These are phyloP conservation scores for Cystobasidium pallidum DNA, from an alignment of 1,284 basidiomycete species.

Conservation along the genomic window DNA sequence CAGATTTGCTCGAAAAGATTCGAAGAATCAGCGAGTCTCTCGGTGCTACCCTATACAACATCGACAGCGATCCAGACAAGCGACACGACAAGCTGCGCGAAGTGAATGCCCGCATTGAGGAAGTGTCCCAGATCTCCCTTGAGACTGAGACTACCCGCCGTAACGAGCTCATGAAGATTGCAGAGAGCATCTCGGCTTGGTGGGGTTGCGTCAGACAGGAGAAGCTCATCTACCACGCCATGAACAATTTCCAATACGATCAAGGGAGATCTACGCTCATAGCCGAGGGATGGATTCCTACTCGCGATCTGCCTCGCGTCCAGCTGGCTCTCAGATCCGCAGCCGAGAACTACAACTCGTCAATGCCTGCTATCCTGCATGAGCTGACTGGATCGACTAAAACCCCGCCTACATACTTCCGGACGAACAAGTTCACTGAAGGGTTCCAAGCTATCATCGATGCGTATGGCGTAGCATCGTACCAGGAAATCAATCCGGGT, in stretches of 20 bases:
- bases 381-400: slow-evolving; percentile 80
- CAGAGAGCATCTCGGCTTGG: slow-evolving; percentile 86
- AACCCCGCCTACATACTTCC: slow-evolving; percentile 92
- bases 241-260: slow-evolving; percentile 95
- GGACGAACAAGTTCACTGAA: slow-evolving; percentile 95
- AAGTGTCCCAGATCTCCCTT: slow-evolving; percentile 85
- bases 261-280: slow-evolving; percentile 90
- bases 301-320: slow-evolving; percentile 81
- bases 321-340: slow-evolving; percentile 88
- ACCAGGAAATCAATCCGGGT: slow-evolving; percentile 97
- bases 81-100: slow-evolving; percentile 87
- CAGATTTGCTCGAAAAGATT: slow-evolving; percentile 91
- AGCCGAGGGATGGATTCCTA: slow-evolving; percentile 97
- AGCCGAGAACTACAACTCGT: slow-evolving; percentile 76
- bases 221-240: slow-evolving; percentile 91
- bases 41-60: slow-evolving; percentile 95
- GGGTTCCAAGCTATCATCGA: slow-evolving; percentile 99
- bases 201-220: slow-evolving; percentile 92
- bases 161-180: slow-evolving; percentile 80
- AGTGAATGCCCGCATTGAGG: slow-evolving; percentile 86
- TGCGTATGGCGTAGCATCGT: slow-evolving; percentile 90
- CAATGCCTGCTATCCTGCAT: slow-evolving; percentile 86
- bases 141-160: slow-evolving; percentile 86
- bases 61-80: slow-evolving; percentile 91
- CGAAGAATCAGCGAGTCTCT: slow-evolving; percentile 93